Conservation (phyloP, 164 flowering plant species). For the Berberis thunbergii region DNA sequence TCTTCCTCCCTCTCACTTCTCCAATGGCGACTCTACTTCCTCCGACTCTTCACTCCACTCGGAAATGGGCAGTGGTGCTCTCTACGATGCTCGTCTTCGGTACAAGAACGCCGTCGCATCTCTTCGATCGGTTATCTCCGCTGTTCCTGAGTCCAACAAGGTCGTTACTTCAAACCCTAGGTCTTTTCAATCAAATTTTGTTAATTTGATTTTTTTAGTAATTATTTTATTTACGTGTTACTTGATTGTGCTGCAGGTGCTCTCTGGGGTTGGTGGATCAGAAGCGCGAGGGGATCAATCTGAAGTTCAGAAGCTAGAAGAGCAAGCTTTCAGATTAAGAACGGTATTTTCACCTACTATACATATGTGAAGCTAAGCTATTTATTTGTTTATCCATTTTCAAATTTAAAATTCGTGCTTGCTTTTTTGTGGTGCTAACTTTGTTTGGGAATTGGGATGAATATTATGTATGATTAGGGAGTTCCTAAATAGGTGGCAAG, state of each 20-base stretch:
- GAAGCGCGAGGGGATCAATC: constrained; percentile 30
- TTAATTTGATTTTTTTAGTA: too few relatives aligned
- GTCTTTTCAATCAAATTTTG: neutral
- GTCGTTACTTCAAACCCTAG: constrained; percentile 17
- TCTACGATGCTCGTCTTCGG: constrained; percentile 56
- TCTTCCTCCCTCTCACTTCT: neutral
- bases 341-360: constrained; percentile 33
- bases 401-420: too few relatives aligned
- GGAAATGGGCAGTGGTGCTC: constrained; percentile 54
- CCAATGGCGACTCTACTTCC: constrained; percentile 9
- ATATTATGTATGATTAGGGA: too few relatives aligned
- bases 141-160: constrained; percentile 54
- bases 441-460: too few relatives aligned
- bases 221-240: neutral
- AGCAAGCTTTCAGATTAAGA: constrained; percentile 39
- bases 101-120: constrained; percentile 67
- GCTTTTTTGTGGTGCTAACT: too few relatives aligned
- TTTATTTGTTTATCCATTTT: too few relatives aligned
- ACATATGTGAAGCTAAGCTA: neutral
- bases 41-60: constrained; percentile 8
- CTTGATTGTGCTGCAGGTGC: constrained; percentile 5
- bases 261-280: constrained; percentile 15
- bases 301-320: constrained; percentile 61
- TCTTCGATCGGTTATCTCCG: constrained; percentile 55
- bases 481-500: too few relatives aligned